phyloP scores from a whole-genome alignment of 495 filamentous ascomycete genomes.

The Xylaria venustula region DNA sequence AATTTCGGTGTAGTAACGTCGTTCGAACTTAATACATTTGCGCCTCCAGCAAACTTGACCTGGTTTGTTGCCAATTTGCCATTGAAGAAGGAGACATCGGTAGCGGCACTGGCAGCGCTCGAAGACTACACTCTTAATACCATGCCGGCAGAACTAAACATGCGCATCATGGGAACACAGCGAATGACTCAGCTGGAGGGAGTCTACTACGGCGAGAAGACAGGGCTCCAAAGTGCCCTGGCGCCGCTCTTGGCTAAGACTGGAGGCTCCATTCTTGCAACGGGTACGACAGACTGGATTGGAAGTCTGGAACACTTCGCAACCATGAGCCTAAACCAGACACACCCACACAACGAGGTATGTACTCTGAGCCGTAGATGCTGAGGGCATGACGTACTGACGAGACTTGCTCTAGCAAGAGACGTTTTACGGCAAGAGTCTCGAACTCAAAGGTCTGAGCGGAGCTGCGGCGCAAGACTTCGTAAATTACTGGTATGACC shows the following conservation, averaged over 20 bases:
- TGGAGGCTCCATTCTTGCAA: conserved; percentile 28
- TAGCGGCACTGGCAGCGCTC: conserved; percentile 34
- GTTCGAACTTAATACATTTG: conserved; percentile 45
- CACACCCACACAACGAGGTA: conserved; percentile 41
- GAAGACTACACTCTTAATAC: conserved; percentile 37
- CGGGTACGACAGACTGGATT: conserved; percentile 41
- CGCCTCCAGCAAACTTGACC: conserved; percentile 39
- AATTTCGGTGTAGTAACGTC: conserved; percentile 42
- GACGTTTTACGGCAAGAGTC: conserved; percentile 45
- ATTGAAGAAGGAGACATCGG: conserved; percentile 34
- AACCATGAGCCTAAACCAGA: conserved; percentile 40
- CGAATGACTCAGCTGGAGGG: conserved; percentile 42
- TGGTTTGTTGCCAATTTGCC: conserved; percentile 37
- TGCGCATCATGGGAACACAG: conserved; percentile 41
- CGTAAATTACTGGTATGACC: conserved; percentile 41
- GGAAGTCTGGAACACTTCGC: conserved; percentile 42
- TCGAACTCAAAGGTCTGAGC: conserved; percentile 39
- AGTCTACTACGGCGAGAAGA: conserved; percentile 38
- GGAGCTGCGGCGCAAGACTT: conserved; percentile 33
- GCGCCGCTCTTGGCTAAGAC: conserved; percentile 37
- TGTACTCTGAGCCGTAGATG: not conserved
- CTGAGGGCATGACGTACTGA: not conserved
- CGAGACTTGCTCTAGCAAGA: conserved; percentile 35
- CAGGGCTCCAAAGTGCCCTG: conserved; percentile 32
- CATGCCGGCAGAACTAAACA: conserved; percentile 45